Conservation (phyloP, 2,329 filamentous ascomycete genomes). For the Stagonosporopsis vannaccii region DNA sequence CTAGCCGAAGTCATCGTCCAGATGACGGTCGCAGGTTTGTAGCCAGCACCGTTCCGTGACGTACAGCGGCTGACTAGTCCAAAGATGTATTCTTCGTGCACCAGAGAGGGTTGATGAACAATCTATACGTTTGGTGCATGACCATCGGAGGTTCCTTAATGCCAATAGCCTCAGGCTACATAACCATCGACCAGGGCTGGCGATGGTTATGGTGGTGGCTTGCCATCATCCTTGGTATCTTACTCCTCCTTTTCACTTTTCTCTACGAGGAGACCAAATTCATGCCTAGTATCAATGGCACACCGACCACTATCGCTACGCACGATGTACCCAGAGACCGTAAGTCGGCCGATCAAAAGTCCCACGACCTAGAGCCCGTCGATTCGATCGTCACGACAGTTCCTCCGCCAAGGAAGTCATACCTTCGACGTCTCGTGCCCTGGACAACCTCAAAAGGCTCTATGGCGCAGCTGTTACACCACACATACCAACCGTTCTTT, state of each 20-base stretch:
- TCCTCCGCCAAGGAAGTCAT: conserved; percentile 9
- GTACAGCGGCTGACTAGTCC: background rate
- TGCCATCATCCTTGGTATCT: conserved; percentile 4
- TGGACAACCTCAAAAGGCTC: conserved; percentile 8
- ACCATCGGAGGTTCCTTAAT: conserved; percentile 49
- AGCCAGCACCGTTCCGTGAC: too few relatives aligned
- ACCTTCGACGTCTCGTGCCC: conserved; percentile 6
- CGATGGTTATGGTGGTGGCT: conserved; percentile 61
- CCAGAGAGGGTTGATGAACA: conserved; percentile 57
- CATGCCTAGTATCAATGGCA: conserved; percentile 19
- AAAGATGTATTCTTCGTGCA: conserved; percentile 58
- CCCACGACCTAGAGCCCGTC: conserved; percentile 6
- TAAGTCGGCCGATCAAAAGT: conserved; percentile 1
- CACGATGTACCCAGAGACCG: background rate
- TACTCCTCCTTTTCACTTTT: conserved; percentile 53
- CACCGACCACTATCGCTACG: background rate
- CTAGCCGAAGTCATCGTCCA: conserved; percentile 56
- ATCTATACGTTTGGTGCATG: conserved; percentile 53
- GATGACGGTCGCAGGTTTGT: conserved; percentile 53
- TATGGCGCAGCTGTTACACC: conserved; percentile 2
- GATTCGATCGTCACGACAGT: conserved; percentile 4
- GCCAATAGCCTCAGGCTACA: conserved; percentile 52
- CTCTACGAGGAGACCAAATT: conserved; percentile 51
- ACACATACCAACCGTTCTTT: conserved; percentile 12
- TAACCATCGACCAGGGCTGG: conserved; percentile 56